Conservation (phyloP, 192 early-diverging fungal genomes). For the Rhizophagus sp. region DNA sequence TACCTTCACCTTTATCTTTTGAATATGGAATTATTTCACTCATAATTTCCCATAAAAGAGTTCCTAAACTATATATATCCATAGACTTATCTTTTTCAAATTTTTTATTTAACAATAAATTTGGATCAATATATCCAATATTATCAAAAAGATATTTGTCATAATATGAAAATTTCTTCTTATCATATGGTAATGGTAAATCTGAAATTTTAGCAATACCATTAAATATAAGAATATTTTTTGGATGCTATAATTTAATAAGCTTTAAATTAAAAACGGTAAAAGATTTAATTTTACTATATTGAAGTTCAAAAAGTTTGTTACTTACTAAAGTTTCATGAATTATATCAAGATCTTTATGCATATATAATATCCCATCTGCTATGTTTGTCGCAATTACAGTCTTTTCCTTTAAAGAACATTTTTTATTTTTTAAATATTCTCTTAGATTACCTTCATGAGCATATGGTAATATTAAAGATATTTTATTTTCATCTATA, state of each 20-base stretch:
- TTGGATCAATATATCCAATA: background rate
- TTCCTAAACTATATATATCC: constrained; percentile 8
- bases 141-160: background rate
- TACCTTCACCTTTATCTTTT: background rate
- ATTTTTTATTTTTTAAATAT: background rate
- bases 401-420: background rate
- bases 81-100: background rate
- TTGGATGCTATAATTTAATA: background rate
- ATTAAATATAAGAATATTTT: background rate
- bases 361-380: background rate
- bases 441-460: background rate
- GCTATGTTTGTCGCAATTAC: background rate
- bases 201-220: background rate
- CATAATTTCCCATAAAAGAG: background rate
- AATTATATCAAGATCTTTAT: background rate
- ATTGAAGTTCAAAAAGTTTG: background rate
- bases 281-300: too few species aligned
- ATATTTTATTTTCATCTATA: background rate
- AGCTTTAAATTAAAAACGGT: too few species aligned
- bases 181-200: background rate
- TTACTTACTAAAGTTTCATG: background rate
- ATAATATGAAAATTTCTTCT: background rate
- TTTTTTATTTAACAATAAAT: background rate
- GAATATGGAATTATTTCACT: background rate
- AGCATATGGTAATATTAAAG: background rate